phyloP scores from a whole-genome alignment of 495 filamentous ascomycete genomes.

The Physcia stellaris region DNA sequence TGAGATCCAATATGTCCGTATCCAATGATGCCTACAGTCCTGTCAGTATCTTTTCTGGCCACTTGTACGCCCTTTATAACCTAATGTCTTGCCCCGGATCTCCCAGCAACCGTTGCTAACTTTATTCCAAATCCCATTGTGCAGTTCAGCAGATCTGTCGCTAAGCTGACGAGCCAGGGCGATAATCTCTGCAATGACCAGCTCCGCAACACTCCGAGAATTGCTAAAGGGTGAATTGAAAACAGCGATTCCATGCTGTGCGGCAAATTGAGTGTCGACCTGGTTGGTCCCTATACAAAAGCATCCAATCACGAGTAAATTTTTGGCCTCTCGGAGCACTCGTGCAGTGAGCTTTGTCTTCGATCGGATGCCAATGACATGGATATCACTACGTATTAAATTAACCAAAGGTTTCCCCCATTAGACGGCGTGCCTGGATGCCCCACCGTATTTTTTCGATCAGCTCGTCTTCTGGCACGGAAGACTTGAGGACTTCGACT shows the following conservation, averaged over 20 bases:
- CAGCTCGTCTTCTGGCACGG: conserved; percentile 80
- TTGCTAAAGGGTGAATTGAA: conserved; percentile 99
- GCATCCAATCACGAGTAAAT: conserved; percentile 90
- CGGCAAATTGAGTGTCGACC: conserved; percentile 86
- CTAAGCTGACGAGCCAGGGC: conserved; percentile 78
- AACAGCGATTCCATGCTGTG: conserved; percentile 83
- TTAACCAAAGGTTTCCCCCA: background rate
- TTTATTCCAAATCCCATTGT: conserved; percentile 94
- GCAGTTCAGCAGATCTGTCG: conserved; percentile 90
- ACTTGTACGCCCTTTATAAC: conserved; percentile 33
- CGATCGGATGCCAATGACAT: conserved; percentile 95
- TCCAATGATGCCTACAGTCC: conserved; percentile 62
- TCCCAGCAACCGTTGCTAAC: conserved; percentile 95
- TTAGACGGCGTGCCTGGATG: conserved; percentile 12
- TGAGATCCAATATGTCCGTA: conserved; percentile 98
- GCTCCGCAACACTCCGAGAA: conserved; percentile 89
- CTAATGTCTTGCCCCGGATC: conserved; percentile 91
- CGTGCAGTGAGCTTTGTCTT: conserved; percentile 88
- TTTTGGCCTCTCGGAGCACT: conserved; percentile 78
- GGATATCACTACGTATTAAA: conserved; percentile 55
- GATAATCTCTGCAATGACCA: conserved; percentile 92
- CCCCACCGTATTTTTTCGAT: conserved; percentile 90
- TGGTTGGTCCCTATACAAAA: conserved; percentile 99
- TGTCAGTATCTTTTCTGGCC: no score
- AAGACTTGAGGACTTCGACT: conserved; percentile 80